Evolutionary conservation across 2,329 filamentous ascomycete genomes (phyloP).

Genomic region (Pseudogymnoascus destructans): DNA sequence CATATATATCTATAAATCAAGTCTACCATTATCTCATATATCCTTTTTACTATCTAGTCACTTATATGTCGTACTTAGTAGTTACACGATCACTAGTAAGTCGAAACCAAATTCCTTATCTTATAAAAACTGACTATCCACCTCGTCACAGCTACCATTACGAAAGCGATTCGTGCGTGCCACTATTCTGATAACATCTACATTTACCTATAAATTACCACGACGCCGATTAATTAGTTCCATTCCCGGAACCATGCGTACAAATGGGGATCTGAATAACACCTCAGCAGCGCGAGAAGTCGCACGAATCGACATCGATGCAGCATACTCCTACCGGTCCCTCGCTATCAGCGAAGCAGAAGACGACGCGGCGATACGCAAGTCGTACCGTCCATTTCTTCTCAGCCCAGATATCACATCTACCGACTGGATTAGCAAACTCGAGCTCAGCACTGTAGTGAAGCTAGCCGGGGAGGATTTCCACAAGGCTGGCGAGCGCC

Average conservation of each 20-base stretch:
- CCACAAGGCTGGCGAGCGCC: constrained; percentile 21
- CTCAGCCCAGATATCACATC: constrained; percentile 27
- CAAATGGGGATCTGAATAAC: constrained; percentile 27
- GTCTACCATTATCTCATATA: not conserved
- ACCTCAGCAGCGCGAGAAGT: constrained; percentile 21
- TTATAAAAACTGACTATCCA: not conserved
- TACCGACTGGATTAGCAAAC: constrained; percentile 41
- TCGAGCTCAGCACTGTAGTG: constrained; percentile 41
- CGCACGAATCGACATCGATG: constrained; percentile 13
- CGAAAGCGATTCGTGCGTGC: not conserved
- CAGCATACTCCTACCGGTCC: constrained; percentile 21
- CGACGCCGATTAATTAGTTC: not conserved
- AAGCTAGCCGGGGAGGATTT: constrained; percentile 39
- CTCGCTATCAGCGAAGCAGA: constrained; percentile 34
- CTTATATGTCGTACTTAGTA: not conserved
- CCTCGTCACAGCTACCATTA: not conserved
- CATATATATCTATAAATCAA: not conserved
- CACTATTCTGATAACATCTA: not conserved
- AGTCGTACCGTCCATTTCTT: constrained; percentile 45
- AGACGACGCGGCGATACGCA: constrained; percentile 34
- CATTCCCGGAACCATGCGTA: not conserved
- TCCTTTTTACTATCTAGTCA: not conserved
- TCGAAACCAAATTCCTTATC: not conserved
- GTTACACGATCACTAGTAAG: not conserved
- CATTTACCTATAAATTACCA: not conserved